Evolutionary conservation across 2,329 filamentous ascomycete genomes (phyloP), one percentile per base, ranked within the genome.

Genomic region (Paracamarosporium sp.): DNA sequence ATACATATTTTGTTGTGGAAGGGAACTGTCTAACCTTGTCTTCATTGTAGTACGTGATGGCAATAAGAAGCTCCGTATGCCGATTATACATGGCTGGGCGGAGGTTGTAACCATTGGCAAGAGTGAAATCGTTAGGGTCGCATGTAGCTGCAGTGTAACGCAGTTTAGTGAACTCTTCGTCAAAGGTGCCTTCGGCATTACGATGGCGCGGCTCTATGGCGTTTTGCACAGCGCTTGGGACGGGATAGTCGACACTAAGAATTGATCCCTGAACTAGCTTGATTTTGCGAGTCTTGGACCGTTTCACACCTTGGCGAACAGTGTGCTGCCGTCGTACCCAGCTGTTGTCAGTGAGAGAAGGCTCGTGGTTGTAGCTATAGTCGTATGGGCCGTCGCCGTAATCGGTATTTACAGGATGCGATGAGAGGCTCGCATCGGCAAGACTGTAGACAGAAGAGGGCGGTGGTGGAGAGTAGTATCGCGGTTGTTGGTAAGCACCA

Each of bases 41-140:
- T 84, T 97, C 93, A 82, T 97, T 97, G 83, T 97, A 97, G 83
- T 97, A 97, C 61, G 93, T 97, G 69, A 97, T 93, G 69, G 93
- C 94, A 77, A 97, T 97, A 59, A 97, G 85, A 65, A 97, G 82
- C 81, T 97, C 93, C n/a, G 94, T 97, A 77, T 97, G 93, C 68
- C 93, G 86, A 84, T 97, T 97, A 81, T 97, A 97, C 93, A 97
- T 97, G 64, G 92, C 89, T 40, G 93, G 92, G 50, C 94, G 90
- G 75, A 98, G 85, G 82, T 97, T 96, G 83, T 97, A 98, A 72
- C 94, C 94, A 77, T 97, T 97, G 83, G 97, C 96, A 64, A 98
- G 85, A 3, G 93, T 97, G 78, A 97, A 97, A 72, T 97, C 94
- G 77, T 96, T 95, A 60, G 93, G 94, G 76, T 97, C 94, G 79